Evolutionary conservation across 768 basidiomycete species (phyloP).

Genomic region (Hirschioporus abietinus): DNA sequence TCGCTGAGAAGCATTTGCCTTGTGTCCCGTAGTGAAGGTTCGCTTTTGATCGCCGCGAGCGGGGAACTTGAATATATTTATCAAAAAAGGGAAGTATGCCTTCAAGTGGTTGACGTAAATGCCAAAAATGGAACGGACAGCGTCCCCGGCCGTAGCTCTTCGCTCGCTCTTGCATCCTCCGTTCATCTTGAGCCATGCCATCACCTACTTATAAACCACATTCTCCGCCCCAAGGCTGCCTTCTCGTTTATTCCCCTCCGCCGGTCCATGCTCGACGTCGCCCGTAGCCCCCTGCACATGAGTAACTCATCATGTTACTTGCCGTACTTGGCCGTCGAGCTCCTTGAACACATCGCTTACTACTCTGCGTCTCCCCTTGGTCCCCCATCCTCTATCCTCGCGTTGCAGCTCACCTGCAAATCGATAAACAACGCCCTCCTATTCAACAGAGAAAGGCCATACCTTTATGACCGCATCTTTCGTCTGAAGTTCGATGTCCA

Average conservation of each 20-base stretch:
- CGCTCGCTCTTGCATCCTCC: constrained; percentile 2
- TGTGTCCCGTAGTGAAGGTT: not conserved
- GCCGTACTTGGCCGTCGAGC: constrained; percentile 46
- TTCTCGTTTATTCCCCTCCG: not conserved
- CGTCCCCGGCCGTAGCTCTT: not conserved
- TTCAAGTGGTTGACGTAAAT: not conserved
- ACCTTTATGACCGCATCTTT: constrained; percentile 55
- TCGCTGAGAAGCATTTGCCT: not conserved
- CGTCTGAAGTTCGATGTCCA: constrained; percentile 41
- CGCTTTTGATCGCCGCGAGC: not conserved
- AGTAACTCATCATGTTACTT: constrained; percentile 30
- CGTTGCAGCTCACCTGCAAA: constrained; percentile 42
- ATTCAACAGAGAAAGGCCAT: constrained; percentile 36
- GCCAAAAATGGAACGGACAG: not conserved
- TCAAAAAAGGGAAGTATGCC: too few relatives aligned
- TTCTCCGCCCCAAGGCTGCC: not conserved
- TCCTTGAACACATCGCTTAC: constrained; percentile 52
- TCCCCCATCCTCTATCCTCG: constrained; percentile 36
- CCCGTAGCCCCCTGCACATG: not conserved
- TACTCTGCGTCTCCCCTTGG: constrained; percentile 32
- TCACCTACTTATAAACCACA: not conserved
- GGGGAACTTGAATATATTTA: too few relatives aligned
- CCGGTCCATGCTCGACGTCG: not conserved
- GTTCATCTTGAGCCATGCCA: not conserved
- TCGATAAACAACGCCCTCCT: constrained; percentile 37